Evolutionary conservation across 495 filamentous ascomycete species (phyloP), one percentile per base, ranked within the genome.

Genomic region (Endocarpon pusillum): DNA sequence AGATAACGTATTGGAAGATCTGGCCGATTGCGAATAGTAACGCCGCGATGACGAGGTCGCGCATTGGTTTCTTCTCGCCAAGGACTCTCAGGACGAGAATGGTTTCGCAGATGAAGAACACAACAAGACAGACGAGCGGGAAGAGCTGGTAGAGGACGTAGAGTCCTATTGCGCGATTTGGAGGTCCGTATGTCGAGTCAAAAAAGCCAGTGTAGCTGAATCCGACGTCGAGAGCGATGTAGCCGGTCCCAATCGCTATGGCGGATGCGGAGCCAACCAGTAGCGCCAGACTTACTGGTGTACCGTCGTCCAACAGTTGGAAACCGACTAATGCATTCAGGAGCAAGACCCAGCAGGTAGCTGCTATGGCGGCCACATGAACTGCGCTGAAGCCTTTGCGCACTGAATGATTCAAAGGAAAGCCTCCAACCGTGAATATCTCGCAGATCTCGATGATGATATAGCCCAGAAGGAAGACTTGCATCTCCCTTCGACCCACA

Each of bases 401-500:
- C 31, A 82, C 81, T 25, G 52, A 67, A 22, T 57, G 57, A 33
- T 64, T 51, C 14, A 94, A 53, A 4, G 84, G 84, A 49, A 99
- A 85, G 32, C 77, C 78, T 37, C 89, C 89, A 18, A 94, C 72
- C 1, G 81, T 81, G 55, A 99, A 94, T 44, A 99, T 94, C 50
- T 99, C 89, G 52, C 83, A 91, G 44, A 99, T 83, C 48, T 78
- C 71, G 39, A 96, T 73, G 20, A 99, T 58, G 28, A 94, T 79
- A 47, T 83, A 99, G 23, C 79, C 77, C 14, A 83, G 26, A 16
- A 99, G 64, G 55, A 96, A 94, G 24, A 94, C 49, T 68, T 99
- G 89, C 60, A 96, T 96, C 48, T 99, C 89, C 53, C 89, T 81
- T 59, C 89, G 66, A 24, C 89, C 89, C 29, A 99, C 89, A 34